Conservation (phyloP, 257 asterid genomes). For the Gardenia jasminoides region DNA sequence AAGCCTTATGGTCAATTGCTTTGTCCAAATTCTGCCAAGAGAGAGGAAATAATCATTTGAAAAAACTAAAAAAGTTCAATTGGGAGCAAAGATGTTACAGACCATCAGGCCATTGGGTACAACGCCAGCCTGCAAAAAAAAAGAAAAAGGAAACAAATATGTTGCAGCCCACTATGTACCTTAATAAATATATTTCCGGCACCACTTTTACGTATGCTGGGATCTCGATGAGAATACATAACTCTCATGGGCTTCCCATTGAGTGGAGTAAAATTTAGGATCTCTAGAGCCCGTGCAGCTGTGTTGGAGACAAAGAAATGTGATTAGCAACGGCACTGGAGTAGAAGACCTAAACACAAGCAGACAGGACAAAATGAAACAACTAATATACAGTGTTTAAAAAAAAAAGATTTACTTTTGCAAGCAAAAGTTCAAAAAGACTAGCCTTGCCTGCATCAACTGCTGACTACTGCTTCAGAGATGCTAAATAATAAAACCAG, state of each 20-base stretch:
- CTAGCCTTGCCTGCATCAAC: neutral
- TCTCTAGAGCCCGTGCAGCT: slow-evolving; percentile 82
- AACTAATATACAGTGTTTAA: too few species aligned
- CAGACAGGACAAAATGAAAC: too few species aligned
- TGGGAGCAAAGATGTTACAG: slow-evolving; percentile 1
- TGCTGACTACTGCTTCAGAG: neutral
- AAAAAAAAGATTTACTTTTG: too few species aligned
- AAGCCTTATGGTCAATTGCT: slow-evolving; percentile 88
- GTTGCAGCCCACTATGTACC: slow-evolving; percentile 22
- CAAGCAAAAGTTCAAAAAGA: neutral
- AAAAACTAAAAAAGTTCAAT: neutral
- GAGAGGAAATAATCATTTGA: neutral
- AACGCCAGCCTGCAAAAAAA: neutral
- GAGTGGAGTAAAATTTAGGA: slow-evolving; percentile 80
- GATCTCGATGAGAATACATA: slow-evolving; percentile 87
- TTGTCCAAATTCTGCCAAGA: slow-evolving; percentile 74
- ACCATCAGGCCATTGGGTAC: neutral
- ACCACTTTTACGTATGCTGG: slow-evolving; percentile 74
- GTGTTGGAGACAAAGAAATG: slow-evolving; percentile 10
- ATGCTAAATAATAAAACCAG: too few species aligned
- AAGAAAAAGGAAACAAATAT: slow-evolving; percentile 14
- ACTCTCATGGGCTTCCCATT: slow-evolving; percentile 78
- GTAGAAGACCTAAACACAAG: neutral
- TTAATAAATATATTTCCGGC: slow-evolving; percentile 84
- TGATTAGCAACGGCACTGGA: neutral